phyloP scores from a whole-genome alignment of 306 rosid species.

The Glycine soja region DNA sequence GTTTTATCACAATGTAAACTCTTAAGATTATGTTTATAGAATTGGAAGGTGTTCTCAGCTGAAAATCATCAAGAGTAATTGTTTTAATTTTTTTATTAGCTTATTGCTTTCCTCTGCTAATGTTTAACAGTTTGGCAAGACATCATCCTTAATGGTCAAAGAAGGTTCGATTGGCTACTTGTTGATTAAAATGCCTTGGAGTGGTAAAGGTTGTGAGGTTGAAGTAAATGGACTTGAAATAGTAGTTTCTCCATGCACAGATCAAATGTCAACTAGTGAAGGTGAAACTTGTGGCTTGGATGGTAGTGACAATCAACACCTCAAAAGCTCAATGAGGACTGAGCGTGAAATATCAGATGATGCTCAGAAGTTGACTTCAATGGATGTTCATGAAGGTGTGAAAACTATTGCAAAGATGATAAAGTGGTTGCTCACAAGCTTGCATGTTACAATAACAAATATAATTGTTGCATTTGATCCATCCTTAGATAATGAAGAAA shows the following conservation, averaged over 20 bases:
- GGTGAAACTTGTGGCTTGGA: slow-evolving; percentile 56
- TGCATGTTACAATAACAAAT: slow-evolving; percentile 72
- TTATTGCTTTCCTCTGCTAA: slow-evolving; percentile 32
- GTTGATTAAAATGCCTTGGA: slow-evolving; percentile 90
- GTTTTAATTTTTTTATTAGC: neutral
- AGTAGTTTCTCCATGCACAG: slow-evolving; percentile 67
- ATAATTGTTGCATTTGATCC: slow-evolving; percentile 88
- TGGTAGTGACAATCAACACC: slow-evolving; percentile 40
- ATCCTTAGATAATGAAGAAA: slow-evolving; percentile 51
- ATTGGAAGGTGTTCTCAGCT: slow-evolving; percentile 19
- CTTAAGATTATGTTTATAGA: neutral
- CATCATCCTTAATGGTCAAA: slow-evolving; percentile 64
- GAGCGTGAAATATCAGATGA: slow-evolving; percentile 52
- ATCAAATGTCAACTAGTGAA: slow-evolving; percentile 44
- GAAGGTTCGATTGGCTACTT: slow-evolving; percentile 92
- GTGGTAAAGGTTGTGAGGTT: slow-evolving; percentile 79
- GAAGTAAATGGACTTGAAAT: slow-evolving; percentile 91
- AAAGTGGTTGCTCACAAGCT: slow-evolving; percentile 84
- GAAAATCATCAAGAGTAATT: neutral
- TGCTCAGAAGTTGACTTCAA: slow-evolving; percentile 61
- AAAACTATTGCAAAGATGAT: slow-evolving; percentile 92
- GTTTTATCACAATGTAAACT: neutral
- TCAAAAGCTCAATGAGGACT: slow-evolving; percentile 47
- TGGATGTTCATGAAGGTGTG: slow-evolving; percentile 93
- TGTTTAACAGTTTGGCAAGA: slow-evolving; percentile 62